A percentile compares a stretch with the other conserved stretches of the same genome.
Conservation (phyloP, 768 basidiomycete genomes). For the Paxillus rubicundulus region DNA sequence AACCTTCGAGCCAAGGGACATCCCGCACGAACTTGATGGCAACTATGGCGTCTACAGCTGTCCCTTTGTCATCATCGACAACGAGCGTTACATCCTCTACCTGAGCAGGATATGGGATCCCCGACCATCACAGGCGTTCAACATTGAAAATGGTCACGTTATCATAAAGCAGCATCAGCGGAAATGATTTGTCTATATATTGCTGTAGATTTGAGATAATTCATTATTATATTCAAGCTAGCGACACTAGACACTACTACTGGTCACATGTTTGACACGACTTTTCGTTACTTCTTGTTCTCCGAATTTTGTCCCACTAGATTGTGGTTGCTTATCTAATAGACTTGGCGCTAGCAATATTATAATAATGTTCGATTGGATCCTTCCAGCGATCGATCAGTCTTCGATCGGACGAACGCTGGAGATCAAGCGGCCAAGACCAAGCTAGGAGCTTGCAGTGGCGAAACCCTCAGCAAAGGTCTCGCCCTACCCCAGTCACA, state of each 20-base stretch:
- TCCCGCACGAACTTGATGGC: constrained; percentile 21
- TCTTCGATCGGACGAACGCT: no score
- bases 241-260: neutral
- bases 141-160: constrained; percentile 7
- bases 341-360: no score
- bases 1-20: constrained; percentile 18
- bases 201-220: constrained; percentile 16
- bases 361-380: neutral
- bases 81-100: constrained; percentile 19
- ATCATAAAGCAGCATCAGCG: neutral
- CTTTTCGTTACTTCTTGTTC: no score
- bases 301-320: no score
- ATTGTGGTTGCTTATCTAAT: no score
- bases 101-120: constrained; percentile 15
- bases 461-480: no score
- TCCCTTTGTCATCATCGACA: constrained; percentile 19
- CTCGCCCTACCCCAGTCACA: no score
- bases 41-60: constrained; percentile 11
- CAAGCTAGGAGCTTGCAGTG: no score
- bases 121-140: constrained; percentile 1
- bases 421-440: no score
- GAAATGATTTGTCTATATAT: constrained; percentile 25
- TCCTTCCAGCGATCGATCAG: neutral
- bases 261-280: no score
- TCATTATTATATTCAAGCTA: constrained; percentile 27